Evolutionary conservation across 495 filamentous ascomycete species (phyloP).

Genomic region (Aspergillus panamensis): DNA sequence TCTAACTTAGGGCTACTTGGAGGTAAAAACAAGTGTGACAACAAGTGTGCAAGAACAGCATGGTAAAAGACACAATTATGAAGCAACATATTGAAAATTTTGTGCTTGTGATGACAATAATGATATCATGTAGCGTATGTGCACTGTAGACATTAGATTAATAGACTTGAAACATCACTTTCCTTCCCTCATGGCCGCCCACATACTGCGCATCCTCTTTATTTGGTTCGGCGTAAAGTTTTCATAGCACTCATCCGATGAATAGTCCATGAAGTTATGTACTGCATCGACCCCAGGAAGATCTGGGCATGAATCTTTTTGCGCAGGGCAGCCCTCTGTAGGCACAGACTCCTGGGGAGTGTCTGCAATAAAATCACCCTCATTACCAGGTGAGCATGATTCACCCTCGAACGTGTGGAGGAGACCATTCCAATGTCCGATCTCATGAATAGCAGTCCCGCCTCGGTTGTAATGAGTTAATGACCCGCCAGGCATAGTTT

Average conservation of each 20-base stretch:
- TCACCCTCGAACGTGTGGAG: constrained; percentile 55
- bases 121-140: neutral
- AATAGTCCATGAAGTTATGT: constrained; percentile 57
- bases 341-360: constrained; percentile 49
- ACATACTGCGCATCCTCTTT: constrained; percentile 47
- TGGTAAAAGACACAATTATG: no score
- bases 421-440: constrained; percentile 59
- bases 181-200: constrained; percentile 38
- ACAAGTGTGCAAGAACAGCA: no score
- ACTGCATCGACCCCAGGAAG: constrained; percentile 46
- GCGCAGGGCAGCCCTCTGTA: constrained; percentile 48
- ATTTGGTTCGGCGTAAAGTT: constrained; percentile 44
- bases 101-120: neutral
- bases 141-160: constrained; percentile 1
- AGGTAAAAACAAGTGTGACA: no score
- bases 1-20: no score
- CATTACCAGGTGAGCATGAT: constrained; percentile 36
- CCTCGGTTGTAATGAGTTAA: constrained; percentile 45
- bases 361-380: constrained; percentile 52
- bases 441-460: constrained; percentile 53
- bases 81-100: no score
- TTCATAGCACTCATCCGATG: constrained; percentile 52
- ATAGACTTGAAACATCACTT: neutral
- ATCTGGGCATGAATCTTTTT: constrained; percentile 47
- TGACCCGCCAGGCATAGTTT: constrained; percentile 47